phyloP scores from a whole-genome alignment of 1,284 basidiomycete genomes.

The Cerioporus squamosus region DNA sequence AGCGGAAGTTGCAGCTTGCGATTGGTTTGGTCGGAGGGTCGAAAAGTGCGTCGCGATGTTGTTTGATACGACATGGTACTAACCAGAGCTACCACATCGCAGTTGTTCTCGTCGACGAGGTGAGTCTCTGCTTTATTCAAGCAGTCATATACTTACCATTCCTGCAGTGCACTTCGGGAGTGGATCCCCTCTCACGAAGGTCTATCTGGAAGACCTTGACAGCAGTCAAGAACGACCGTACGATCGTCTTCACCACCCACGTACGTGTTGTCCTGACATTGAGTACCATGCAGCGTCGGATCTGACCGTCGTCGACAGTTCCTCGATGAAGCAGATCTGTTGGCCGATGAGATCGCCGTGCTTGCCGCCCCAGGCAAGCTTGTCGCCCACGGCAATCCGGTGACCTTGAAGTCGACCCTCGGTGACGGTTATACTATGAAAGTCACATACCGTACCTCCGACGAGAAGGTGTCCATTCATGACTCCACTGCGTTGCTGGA shows the following conservation, averaged over 20 bases:
- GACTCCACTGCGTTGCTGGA: constrained; percentile 42
- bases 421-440: constrained; percentile 75
- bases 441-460: constrained; percentile 45
- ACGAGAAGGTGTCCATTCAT: constrained; percentile 29
- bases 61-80: background rate
- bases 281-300: background rate
- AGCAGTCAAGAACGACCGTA: constrained; percentile 63
- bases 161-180: constrained; percentile 70
- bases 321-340: constrained; percentile 80
- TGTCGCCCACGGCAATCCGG: constrained; percentile 74
- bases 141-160: no score
- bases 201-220: constrained; percentile 79
- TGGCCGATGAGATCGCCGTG: constrained; percentile 78
- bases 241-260: constrained; percentile 74
- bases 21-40: constrained; percentile 79
- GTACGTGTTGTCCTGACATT: constrained; percentile 39
- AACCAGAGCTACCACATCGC: background rate
- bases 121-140: constrained; percentile 20
- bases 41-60: constrained; percentile 45
- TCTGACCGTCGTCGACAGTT: constrained; percentile 46
- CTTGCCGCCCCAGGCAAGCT: constrained; percentile 77
- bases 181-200: constrained; percentile 79
- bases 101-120: constrained; percentile 78
- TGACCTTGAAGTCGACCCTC: constrained; percentile 68
- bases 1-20: constrained; percentile 80